phyloP scores from a whole-genome alignment of 352 stramenopile species.

The Phytophthora pini region DNA sequence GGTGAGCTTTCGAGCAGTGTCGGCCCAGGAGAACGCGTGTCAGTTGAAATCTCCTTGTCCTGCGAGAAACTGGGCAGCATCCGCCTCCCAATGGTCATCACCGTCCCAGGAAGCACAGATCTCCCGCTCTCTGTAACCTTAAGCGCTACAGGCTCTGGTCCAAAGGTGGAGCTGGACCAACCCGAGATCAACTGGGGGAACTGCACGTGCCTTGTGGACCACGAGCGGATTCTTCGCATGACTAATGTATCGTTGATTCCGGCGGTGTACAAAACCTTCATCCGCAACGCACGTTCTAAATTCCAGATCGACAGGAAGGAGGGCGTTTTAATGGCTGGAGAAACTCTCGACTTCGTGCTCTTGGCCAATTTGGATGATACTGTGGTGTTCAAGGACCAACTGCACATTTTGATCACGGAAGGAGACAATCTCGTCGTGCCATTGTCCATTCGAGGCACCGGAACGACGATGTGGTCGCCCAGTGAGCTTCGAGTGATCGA shows the following conservation, averaged over 20 bases:
- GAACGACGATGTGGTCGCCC: slow-evolving; percentile 94
- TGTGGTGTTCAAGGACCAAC: slow-evolving; percentile 91
- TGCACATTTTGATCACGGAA: slow-evolving; percentile 93
- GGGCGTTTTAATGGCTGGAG: slow-evolving; percentile 80
- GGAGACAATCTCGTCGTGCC: slow-evolving; percentile 92
- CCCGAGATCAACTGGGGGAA: slow-evolving; percentile 90
- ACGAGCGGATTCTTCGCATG: slow-evolving; percentile 73
- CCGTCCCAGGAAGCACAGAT: slow-evolving; percentile 86
- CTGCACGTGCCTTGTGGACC: slow-evolving; percentile 90
- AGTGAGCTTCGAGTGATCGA: slow-evolving; percentile 92
- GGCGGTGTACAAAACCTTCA: slow-evolving; percentile 93
- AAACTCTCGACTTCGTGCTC: slow-evolving; percentile 77
- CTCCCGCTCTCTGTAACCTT: slow-evolving; percentile 91
- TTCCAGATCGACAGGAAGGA: slow-evolving; percentile 93
- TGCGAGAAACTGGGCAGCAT: slow-evolving; percentile 93
- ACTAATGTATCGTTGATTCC: slow-evolving; percentile 92
- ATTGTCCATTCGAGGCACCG: slow-evolving; percentile 90
- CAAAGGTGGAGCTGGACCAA: slow-evolving; percentile 86
- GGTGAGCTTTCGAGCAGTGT: slow-evolving; percentile 74
- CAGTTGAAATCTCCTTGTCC: slow-evolving; percentile 85
- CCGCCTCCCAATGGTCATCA: slow-evolving; percentile 88
- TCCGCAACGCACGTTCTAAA: slow-evolving; percentile 92
- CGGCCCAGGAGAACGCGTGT: slow-evolving; percentile 52
- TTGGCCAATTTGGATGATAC: slow-evolving; percentile 95
- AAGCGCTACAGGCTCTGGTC: slow-evolving; percentile 83